Conservation (phyloP, 75 land plant genomes). For the Sequoia sempervirens region DNA sequence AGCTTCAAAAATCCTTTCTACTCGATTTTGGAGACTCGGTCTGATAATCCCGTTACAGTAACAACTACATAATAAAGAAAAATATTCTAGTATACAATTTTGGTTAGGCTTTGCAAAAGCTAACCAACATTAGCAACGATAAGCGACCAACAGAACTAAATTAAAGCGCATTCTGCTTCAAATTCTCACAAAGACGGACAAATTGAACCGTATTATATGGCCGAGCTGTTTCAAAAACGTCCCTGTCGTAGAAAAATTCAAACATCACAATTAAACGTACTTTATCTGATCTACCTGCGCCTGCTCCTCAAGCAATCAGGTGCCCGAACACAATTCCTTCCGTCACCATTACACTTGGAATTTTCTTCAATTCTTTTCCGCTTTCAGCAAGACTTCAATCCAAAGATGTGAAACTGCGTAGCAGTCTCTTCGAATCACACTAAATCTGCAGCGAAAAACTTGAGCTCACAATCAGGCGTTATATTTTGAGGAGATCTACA, state of each 20-base stretch:
- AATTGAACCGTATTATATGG: neutral
- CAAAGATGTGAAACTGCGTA: neutral
- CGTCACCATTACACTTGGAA: neutral
- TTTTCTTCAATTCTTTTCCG: neutral
- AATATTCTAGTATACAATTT: neutral
- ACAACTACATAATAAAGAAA: neutral
- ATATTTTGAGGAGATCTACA: neutral
- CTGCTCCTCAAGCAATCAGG: neutral
- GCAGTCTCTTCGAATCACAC: neutral
- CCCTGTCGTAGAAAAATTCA: neutral
- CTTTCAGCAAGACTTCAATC: neutral
- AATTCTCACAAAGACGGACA: neutral
- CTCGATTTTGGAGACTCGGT: neutral
- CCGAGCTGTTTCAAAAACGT: neutral
- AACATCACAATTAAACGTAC: neutral
- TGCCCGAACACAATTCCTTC: neutral
- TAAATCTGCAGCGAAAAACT: neutral
- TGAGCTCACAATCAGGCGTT: neutral
- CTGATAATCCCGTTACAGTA: neutral
- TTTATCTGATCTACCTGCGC: neutral
- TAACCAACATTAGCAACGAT: neutral
- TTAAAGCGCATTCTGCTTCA: neutral
- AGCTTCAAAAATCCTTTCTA: neutral
- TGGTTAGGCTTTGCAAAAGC: neutral
- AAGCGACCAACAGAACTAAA: neutral